phyloP scores from a whole-genome alignment of 495 filamentous ascomycete species.

The Chlorociboria aeruginascens region DNA sequence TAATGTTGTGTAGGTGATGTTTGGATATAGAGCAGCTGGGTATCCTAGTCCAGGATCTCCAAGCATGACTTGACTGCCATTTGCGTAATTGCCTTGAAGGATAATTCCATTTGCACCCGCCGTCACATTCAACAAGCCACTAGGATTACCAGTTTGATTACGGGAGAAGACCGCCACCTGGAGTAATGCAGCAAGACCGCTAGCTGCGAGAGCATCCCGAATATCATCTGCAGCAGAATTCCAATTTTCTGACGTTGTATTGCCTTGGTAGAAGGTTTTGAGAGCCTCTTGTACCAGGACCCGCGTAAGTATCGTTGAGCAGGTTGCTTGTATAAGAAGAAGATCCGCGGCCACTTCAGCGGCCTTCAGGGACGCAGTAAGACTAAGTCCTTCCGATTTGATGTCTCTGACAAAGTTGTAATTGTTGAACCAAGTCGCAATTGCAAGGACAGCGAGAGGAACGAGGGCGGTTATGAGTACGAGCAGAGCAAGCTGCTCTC shows the following conservation, averaged over 20 bases:
- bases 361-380: slow-evolving; percentile 78
- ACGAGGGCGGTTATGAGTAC: slow-evolving; percentile 57
- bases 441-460: slow-evolving; percentile 48
- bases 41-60: slow-evolving; percentile 50
- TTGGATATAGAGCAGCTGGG: slow-evolving; percentile 59
- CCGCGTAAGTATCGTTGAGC: slow-evolving; percentile 53
- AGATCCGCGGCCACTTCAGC: slow-evolving; percentile 67
- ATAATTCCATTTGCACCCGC: slow-evolving; percentile 30
- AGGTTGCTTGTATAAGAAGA: slow-evolving; percentile 57
- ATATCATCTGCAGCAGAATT: slow-evolving; percentile 41
- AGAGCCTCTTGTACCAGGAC: slow-evolving; percentile 54
- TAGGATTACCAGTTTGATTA: slow-evolving; percentile 38
- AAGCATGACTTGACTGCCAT: slow-evolving; percentile 46
- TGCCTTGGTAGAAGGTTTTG: slow-evolving; percentile 43
- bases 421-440: slow-evolving; percentile 56
- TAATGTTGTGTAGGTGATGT: slow-evolving; percentile 47
- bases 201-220: slow-evolving; percentile 42
- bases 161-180: slow-evolving; percentile 58
- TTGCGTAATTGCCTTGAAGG: slow-evolving; percentile 42
- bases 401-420: slow-evolving; percentile 61
- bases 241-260: slow-evolving; percentile 44
- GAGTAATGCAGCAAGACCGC: slow-evolving; percentile 40
- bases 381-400: slow-evolving; percentile 21
- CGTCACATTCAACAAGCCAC: slow-evolving; percentile 51
- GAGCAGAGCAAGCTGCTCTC: slow-evolving; percentile 55